Conservation (phyloP, 1,284 basidiomycete species). For the Tilletia caries region DNA sequence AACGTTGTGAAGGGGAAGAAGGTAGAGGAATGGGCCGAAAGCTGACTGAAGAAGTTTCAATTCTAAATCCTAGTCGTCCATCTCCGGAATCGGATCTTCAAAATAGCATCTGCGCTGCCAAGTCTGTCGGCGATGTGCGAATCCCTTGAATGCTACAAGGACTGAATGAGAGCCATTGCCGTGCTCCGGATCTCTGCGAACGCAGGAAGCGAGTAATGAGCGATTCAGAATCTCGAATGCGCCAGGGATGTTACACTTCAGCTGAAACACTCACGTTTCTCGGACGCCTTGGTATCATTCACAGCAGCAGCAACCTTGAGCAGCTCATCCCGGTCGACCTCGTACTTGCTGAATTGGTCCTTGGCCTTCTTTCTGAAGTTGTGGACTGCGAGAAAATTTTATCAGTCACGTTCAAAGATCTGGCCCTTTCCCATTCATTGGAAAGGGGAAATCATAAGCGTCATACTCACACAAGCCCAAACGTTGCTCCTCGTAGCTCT, state of each 20-base stretch:
- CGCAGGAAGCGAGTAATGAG: not conserved
- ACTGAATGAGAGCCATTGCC: constrained; percentile 5
- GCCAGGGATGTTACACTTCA: not conserved
- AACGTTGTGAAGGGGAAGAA: constrained; percentile 64
- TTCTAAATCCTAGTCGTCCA: too few species aligned
- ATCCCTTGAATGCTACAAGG: not conserved
- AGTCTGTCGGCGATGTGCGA: not conserved
- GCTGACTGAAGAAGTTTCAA: not conserved
- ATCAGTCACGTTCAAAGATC: too few species aligned
- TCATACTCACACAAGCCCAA: not conserved
- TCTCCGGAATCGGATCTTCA: too few species aligned
- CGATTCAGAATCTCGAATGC: not conserved
- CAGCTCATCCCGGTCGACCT: not conserved
- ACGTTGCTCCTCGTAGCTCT: not conserved
- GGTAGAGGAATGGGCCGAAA: constrained; percentile 28
- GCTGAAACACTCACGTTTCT: not conserved
- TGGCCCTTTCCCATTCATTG: too few species aligned
- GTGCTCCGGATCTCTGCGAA: constrained; percentile 6
- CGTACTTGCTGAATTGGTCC: constrained; percentile 1
- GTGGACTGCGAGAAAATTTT: not conserved
- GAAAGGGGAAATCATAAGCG: too few species aligned
- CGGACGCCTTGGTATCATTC: constrained; percentile 10
- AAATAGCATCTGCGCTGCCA: not conserved
- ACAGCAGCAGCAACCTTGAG: constrained; percentile 1
- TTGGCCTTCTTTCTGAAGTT: constrained; percentile 4